Percentiles rank a stretch among this genome's conserved stretches.
These are phyloP conservation scores for Clitoria ternatea DNA, from an alignment of 306 rosid genomes.

Conservation along the genomic window DNA sequence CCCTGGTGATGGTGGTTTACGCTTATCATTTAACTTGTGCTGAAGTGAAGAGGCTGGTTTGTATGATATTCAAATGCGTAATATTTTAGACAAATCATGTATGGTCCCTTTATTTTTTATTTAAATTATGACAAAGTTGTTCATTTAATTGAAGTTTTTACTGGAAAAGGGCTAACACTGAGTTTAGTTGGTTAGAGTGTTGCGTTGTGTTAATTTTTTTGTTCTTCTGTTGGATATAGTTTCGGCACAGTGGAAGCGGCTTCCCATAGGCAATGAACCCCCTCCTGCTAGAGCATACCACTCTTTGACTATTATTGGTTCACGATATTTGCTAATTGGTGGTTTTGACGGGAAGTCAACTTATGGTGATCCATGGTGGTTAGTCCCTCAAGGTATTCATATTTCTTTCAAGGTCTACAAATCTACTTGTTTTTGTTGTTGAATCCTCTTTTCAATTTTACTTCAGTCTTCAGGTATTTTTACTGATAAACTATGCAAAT, in stretches of 20 bases:
- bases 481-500: constrained; percentile 6
- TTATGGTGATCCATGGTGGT: constrained; percentile 93
- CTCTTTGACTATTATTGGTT: constrained; percentile 70
- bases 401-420: constrained; percentile 11
- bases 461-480: not conserved
- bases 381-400: constrained; percentile 82
- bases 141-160: constrained; percentile 1
- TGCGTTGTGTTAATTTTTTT: constrained; percentile 8
- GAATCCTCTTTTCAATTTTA: not conserved
- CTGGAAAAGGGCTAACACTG: not conserved
- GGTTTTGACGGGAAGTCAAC: constrained; percentile 97
- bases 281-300: constrained; percentile 99
- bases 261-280: constrained; percentile 72
- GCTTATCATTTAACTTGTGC: no score
- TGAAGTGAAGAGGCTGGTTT: constrained; percentile 13
- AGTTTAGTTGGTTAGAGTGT: not conserved
- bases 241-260: constrained; percentile 95
- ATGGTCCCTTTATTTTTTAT: not conserved
- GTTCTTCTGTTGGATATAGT: constrained; percentile 40
- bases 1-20: no score
- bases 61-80: constrained; percentile 18
- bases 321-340: constrained; percentile 74
- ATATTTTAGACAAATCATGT: not conserved
- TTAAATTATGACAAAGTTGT: not conserved
- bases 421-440: constrained; percentile 1